Percentiles rank a stretch among this genome's conserved stretches.
phyloP scores from a whole-genome alignment of 2,329 filamentous ascomycete genomes.

The Aspergillus nomiae region DNA sequence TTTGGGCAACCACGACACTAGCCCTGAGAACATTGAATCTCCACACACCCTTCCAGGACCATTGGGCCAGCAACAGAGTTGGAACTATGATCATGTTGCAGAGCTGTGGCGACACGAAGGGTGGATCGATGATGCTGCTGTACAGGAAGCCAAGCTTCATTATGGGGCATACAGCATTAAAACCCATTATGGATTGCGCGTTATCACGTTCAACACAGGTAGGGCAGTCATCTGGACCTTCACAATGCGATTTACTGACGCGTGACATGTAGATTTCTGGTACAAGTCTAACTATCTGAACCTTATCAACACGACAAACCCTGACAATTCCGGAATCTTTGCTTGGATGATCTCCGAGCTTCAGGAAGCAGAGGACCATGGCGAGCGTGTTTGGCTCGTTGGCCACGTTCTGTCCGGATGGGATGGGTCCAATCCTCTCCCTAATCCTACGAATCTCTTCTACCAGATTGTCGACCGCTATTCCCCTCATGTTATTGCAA shows the following conservation, averaged over 20 bases:
- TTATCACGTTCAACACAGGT: constrained; percentile 54
- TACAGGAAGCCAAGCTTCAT: constrained; percentile 52
- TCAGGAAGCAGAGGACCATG: constrained; percentile 54
- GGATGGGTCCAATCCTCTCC: constrained; percentile 57
- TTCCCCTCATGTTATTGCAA: constrained; percentile 57
- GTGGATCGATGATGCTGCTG: constrained; percentile 53
- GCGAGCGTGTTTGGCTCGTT: constrained; percentile 57
- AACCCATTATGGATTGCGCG: constrained; percentile 54
- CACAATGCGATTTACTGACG: background rate
- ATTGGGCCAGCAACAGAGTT: constrained; percentile 58
- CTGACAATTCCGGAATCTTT: constrained; percentile 53
- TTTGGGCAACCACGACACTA: constrained; percentile 61
- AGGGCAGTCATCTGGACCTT: background rate
- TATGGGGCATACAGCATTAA: constrained; percentile 60
- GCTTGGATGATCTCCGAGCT: constrained; percentile 55
- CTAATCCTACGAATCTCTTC: constrained; percentile 57
- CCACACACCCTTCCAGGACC: constrained; percentile 56
- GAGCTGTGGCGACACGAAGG: constrained; percentile 58
- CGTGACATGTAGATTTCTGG: constrained; percentile 24
- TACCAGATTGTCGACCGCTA: constrained; percentile 59
- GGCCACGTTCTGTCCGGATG: constrained; percentile 59
- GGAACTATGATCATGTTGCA: constrained; percentile 61
- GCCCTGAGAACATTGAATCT: constrained; percentile 55
- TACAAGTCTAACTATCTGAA: constrained; percentile 49
- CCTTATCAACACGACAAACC: constrained; percentile 55